Percentiles rank a stretch among this genome's conserved stretches.
These are phyloP conservation scores for Phytophthora pini DNA, from an alignment of 352 stramenopile genomes.

Conservation along the genomic window DNA sequence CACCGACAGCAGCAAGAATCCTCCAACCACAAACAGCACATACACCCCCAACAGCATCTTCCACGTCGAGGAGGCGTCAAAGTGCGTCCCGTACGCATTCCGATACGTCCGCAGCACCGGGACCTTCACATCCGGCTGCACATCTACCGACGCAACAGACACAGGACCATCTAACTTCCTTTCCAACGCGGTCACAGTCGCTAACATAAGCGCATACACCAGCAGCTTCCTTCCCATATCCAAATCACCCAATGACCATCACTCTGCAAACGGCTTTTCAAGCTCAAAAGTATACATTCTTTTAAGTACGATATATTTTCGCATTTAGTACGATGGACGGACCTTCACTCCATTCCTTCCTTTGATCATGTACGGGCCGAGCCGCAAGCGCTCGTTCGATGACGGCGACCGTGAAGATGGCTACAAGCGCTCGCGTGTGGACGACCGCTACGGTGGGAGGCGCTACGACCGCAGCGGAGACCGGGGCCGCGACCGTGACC, in stretches of 20 bases:
- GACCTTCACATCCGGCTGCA: conserved; percentile 7
- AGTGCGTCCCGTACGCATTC: conserved; percentile 67
- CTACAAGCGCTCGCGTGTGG: conserved; percentile 70
- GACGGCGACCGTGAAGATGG: conserved; percentile 50
- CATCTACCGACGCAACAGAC: background rate
- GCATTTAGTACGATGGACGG: background rate
- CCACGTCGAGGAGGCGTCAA: conserved; percentile 55
- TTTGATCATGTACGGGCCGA: conserved; percentile 39
- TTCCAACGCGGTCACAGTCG: background rate
- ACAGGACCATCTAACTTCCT: background rate
- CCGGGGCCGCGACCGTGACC: conserved; percentile 24
- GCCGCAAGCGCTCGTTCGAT: conserved; percentile 72
- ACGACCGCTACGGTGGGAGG: conserved; percentile 43
- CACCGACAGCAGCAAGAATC: conserved; percentile 50
- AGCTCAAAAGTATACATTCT: background rate
- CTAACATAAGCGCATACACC: background rate
- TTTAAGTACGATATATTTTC: background rate
- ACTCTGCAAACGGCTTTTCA: conserved; percentile 5
- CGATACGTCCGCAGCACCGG: conserved; percentile 50
- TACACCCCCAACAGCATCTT: conserved; percentile 47
- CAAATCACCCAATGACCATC: no score
- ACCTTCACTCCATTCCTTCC: background rate
- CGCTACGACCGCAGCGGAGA: conserved; percentile 45
- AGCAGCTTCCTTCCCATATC: background rate
- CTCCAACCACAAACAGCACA: conserved; percentile 31